Base-by-base conservation (phyloP, 306 rosid genomes). In the Quercus engelmannii region DNA sequence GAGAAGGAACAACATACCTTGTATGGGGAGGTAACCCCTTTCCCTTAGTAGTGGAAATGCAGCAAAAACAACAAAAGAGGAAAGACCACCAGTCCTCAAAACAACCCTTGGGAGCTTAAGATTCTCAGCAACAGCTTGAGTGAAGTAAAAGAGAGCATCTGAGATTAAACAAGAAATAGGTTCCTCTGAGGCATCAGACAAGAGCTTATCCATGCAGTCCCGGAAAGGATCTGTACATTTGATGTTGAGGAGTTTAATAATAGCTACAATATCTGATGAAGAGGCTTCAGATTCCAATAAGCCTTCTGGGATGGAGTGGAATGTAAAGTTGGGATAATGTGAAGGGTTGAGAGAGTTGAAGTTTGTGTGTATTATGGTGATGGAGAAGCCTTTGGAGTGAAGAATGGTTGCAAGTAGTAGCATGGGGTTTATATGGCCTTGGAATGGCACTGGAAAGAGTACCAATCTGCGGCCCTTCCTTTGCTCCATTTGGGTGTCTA, bases 121-220 rank as follows among this genome's bases (percentile, higher is more conserved):
- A 54, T 7, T 85, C 35, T 76, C 70, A 13, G 92, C 86, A 30
- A 88, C 88, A 3, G 8, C 78, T 69, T 76, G 90, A 65, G 90
- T 56, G 84, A 79, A 88, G 76, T 81, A 25, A 76, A 78, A 86
- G 6, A 79, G 1, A 51, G 83, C 82, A 70, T 88, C 92, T 3
- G 85, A 76, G 72, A 90, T 84, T 62, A 90, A 75, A 31, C 94
- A 90, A 43, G 85, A 80, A 14, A 86, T 6, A 41, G 87, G 87
- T 35, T 83, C 90, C 77, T 84, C 71, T 3, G 63, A 62, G 0
- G 2, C 76, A 76, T 74, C 75, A 25, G 71, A 75, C 3, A 90
- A 15, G 6, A 62, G 69, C 43, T 61, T 80, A 9, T 4, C 21
- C 64, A 91, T 30, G 57, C 79, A 85, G 0, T 83, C 77, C 17